phyloP scores from a whole-genome alignment of 2,329 filamentous ascomycete genomes.

The Graphilbum ipis-grandicollis region DNA sequence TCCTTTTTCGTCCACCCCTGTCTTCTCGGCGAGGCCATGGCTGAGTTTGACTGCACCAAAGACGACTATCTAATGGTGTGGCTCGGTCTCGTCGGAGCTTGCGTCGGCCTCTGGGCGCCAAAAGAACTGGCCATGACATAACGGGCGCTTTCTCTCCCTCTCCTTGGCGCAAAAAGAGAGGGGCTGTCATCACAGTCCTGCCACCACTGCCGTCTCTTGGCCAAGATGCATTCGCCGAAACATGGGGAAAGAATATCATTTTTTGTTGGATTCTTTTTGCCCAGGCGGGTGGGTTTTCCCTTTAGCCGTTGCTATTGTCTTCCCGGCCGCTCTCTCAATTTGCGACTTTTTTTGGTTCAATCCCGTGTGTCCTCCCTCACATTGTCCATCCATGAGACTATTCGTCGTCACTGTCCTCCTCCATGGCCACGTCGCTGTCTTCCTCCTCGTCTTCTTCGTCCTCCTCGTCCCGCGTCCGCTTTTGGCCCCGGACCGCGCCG shows the following conservation, averaged over 20 bases:
- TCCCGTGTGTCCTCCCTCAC: too few relatives aligned
- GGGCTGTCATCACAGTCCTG: neutral
- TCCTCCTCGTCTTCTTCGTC: slow-evolving; percentile 46
- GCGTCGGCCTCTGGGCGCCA: slow-evolving; percentile 64
- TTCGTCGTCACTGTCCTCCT: slow-evolving; percentile 60
- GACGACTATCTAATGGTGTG: slow-evolving; percentile 69
- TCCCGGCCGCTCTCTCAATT: too few relatives aligned
- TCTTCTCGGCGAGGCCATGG: slow-evolving; percentile 68
- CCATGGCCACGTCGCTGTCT: slow-evolving; percentile 43
- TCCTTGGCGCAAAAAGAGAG: too few relatives aligned
- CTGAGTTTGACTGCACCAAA: slow-evolving; percentile 40
- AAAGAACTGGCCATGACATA: slow-evolving; percentile 41
- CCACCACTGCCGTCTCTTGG: too few relatives aligned
- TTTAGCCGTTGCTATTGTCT: neutral
- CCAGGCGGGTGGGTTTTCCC: too few relatives aligned
- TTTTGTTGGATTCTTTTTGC: too few relatives aligned
- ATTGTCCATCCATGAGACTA: slow-evolving; percentile 17
- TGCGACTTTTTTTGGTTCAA: too few relatives aligned
- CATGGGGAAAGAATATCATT: too few relatives aligned
- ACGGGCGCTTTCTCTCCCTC: too few relatives aligned
- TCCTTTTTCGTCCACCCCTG: slow-evolving; percentile 90
- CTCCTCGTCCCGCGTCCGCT: slow-evolving; percentile 54
- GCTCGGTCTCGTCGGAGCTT: slow-evolving; percentile 72
- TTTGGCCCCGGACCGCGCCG: slow-evolving; percentile 33
- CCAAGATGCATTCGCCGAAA: too few relatives aligned